A percentile compares a stretch with the other conserved stretches of the same genome.
Conservation (phyloP, 1,139 yeast genomes). For the Suhomyces guaymorum region DNA sequence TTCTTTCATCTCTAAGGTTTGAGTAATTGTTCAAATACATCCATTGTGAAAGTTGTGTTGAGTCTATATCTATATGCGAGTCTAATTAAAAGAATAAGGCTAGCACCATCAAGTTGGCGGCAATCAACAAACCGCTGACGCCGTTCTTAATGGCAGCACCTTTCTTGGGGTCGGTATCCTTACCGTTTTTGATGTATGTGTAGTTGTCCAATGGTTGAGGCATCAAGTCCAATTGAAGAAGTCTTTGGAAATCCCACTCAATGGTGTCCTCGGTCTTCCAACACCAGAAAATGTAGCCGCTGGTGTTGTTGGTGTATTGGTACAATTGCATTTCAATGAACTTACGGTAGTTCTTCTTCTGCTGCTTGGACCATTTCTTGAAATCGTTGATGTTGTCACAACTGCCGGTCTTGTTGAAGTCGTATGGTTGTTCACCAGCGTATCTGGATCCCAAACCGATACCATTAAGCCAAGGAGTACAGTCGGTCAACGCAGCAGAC, state of each 20-base stretch:
- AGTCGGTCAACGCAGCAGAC: slow-evolving; percentile 66
- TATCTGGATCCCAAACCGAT: slow-evolving; percentile 59
- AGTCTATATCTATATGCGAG: background rate
- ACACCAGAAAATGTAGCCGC: slow-evolving; percentile 72
- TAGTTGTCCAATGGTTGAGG: slow-evolving; percentile 60
- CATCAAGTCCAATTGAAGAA: slow-evolving; percentile 51
- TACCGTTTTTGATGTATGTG: slow-evolving; percentile 41
- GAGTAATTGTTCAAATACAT: too few relatives aligned
- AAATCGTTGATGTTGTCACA: slow-evolving; percentile 32
- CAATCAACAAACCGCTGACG: background rate
- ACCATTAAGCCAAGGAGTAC: slow-evolving; percentile 67
- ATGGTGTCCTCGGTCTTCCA: slow-evolving; percentile 62
- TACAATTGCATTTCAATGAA: slow-evolving; percentile 48
- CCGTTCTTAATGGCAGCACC: background rate
- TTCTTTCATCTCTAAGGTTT: too few relatives aligned
- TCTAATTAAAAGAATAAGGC: background rate
- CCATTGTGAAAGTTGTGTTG: too few relatives aligned
- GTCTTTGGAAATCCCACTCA: slow-evolving; percentile 63
- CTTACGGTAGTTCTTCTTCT: slow-evolving; percentile 50
- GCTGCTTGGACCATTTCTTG: slow-evolving; percentile 37
- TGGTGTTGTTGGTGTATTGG: slow-evolving; percentile 39
- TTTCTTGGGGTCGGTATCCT: slow-evolving; percentile 26
- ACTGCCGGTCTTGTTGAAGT: slow-evolving; percentile 31
- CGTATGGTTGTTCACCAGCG: slow-evolving; percentile 49
- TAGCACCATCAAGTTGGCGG: background rate